Evolutionary conservation across 176 grass and related monocot species (phyloP).

Genomic region (Triticum aestivum): IWGSC_CS_RefSeq_v2.1 NC_057810.1:626478319-626478818

Average conservation of each 20-base stretch:
- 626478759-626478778: no score
- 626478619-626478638: slow-evolving; percentile 20
- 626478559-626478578: not conserved
- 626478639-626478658: not conserved
- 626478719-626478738: not conserved
- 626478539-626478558: slow-evolving; percentile 11
- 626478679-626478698: not conserved
- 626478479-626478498: not conserved
- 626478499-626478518: not conserved
- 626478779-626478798: no score
- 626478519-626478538: not conserved
- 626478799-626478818: no score
- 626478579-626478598: slow-evolving; percentile 29
- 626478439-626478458: not conserved
- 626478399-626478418: not conserved
- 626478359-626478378: not conserved
- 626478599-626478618: slow-evolving; percentile 32
- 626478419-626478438: not conserved
- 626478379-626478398: slow-evolving; percentile 7
- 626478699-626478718: slow-evolving; percentile 10
- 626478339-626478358: not conserved
- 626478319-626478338: not conserved
- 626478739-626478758: no score
- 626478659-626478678: slow-evolving; percentile 30
- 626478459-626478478: not conserved